Percentiles rank a stretch among this genome's conserved stretches.
Conservation (phyloP, 257 asterid species). For the Fraxinus pennsylvanica region DNA sequence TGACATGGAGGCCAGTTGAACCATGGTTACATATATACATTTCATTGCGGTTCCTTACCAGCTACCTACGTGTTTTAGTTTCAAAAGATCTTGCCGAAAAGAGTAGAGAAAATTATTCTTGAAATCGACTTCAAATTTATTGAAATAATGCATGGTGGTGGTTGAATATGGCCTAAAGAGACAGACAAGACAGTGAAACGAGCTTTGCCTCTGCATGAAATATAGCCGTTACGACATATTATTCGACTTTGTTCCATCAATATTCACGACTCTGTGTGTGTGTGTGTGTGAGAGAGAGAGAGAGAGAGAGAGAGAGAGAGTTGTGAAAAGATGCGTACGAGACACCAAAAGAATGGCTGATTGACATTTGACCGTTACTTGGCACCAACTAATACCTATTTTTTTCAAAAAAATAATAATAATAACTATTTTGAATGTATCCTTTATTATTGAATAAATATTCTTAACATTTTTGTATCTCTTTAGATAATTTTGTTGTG, state of each 20-base stretch:
- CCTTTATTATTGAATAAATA: too few species aligned
- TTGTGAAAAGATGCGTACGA: conserved; percentile 19
- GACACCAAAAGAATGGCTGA: conserved; percentile 28
- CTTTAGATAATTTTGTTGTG: too few species aligned
- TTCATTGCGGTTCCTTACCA: not conserved
- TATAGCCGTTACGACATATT: conserved; percentile 40
- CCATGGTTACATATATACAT: not conserved
- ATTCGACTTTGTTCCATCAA: not conserved
- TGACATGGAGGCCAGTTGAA: conserved; percentile 11
- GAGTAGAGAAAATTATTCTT: not conserved
- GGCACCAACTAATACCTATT: conserved; percentile 9
- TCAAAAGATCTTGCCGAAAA: not conserved
- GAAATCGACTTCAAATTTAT: not conserved
- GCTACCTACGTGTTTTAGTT: not conserved
- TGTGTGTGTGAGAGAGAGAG: not conserved
- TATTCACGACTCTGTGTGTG: not conserved
- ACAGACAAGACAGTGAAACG: too few species aligned
- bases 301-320: conserved; percentile 7
- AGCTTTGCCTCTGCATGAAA: conserved; percentile 25
- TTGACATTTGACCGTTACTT: conserved; percentile 4
- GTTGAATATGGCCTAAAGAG: not conserved
- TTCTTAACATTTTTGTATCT: too few species aligned
- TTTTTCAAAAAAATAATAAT: not conserved
- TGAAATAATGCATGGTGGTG: not conserved
- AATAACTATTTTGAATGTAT: not conserved